Percentiles rank a stretch among this genome's conserved stretches.
Conservation (phyloP, 208 protist species). For the Acanthamoeba castellanii region DNA sequence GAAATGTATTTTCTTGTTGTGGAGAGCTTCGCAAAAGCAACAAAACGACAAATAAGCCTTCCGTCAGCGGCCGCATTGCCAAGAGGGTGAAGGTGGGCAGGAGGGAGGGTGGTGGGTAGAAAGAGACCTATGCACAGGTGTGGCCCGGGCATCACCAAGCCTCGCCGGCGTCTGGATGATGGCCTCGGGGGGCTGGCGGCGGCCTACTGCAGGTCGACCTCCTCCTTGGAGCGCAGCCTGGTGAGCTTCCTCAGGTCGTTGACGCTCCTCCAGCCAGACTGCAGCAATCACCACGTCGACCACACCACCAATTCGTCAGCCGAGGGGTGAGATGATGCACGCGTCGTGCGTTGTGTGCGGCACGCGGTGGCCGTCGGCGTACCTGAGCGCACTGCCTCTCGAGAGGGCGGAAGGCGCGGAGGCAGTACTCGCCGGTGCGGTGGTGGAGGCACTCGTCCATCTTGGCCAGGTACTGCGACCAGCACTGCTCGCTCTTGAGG, state of each 20-base stretch:
- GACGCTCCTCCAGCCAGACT: slow-evolving; percentile 27
- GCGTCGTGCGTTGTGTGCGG: too few species aligned
- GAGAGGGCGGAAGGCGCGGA: slow-evolving; percentile 7
- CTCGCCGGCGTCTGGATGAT: too few species aligned
- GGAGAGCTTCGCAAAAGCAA: too few species aligned
- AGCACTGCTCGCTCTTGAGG: slow-evolving; percentile 28
- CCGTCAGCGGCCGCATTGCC: neutral
- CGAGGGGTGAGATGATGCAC: neutral
- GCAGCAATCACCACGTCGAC: neutral
- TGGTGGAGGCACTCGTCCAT: slow-evolving; percentile 35
- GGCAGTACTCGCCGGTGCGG: slow-evolving; percentile 13
- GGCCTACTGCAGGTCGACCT: neutral
- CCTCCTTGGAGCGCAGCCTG: neutral
- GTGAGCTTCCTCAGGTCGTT: slow-evolving; percentile 7
- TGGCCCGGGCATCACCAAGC: too few species aligned
- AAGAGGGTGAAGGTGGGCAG: too few species aligned
- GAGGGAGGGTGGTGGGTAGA: too few species aligned
- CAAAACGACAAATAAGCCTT: neutral
- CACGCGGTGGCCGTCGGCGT: neutral
- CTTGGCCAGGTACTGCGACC: slow-evolving; percentile 32
- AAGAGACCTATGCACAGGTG: too few species aligned
- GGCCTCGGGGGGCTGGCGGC: too few species aligned
- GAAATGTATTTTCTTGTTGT: neutral
- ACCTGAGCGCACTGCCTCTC: slow-evolving; percentile 38
- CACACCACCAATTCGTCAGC: neutral